Conservation (phyloP, 805 yeast genomes). For the Myxozyma udenii region DNA sequence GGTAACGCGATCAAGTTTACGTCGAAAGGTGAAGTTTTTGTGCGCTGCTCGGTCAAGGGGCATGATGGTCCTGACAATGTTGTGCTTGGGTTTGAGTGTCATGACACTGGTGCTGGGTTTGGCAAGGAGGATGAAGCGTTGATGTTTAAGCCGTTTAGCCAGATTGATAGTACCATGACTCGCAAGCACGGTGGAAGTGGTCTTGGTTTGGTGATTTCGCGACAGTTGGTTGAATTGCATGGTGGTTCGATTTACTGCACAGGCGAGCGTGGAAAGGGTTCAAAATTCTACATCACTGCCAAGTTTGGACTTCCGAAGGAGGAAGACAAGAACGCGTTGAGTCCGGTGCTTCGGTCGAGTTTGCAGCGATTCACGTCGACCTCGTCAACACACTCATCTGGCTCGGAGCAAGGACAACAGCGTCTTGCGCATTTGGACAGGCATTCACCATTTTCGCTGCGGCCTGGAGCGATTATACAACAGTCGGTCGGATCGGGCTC, state of each 20-base stretch:
- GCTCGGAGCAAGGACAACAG: not conserved
- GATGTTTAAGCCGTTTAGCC: slow-evolving; percentile 40
- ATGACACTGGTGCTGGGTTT: slow-evolving; percentile 40
- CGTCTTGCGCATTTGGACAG: not conserved
- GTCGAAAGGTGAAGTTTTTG: slow-evolving; percentile 37
- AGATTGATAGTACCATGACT: slow-evolving; percentile 33
- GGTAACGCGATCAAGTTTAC: slow-evolving; percentile 42
- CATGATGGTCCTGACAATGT: slow-evolving; percentile 19
- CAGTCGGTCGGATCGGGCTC: too few species aligned
- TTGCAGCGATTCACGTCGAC: slow-evolving; percentile 2
- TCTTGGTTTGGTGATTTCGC: slow-evolving; percentile 38
- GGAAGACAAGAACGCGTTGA: slow-evolving; percentile 23
- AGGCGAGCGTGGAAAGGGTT: slow-evolving; percentile 36
- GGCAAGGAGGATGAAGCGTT: slow-evolving; percentile 34
- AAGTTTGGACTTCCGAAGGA: slow-evolving; percentile 34
- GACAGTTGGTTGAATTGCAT: slow-evolving; percentile 38
- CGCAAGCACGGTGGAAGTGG: slow-evolving; percentile 38
- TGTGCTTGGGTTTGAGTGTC: slow-evolving; percentile 35
- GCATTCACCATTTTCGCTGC: slow-evolving; percentile 15
- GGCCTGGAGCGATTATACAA: slow-evolving; percentile 15
- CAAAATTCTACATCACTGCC: slow-evolving; percentile 36
- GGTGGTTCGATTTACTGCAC: slow-evolving; percentile 36
- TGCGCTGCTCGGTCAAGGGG: slow-evolving; percentile 31
- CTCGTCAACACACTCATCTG: slow-evolving; percentile 5
- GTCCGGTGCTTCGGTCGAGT: slow-evolving; percentile 12